Evolutionary conservation across 1,284 basidiomycete species (phyloP).

Genomic region (Wolfiporia cocos): DNA sequence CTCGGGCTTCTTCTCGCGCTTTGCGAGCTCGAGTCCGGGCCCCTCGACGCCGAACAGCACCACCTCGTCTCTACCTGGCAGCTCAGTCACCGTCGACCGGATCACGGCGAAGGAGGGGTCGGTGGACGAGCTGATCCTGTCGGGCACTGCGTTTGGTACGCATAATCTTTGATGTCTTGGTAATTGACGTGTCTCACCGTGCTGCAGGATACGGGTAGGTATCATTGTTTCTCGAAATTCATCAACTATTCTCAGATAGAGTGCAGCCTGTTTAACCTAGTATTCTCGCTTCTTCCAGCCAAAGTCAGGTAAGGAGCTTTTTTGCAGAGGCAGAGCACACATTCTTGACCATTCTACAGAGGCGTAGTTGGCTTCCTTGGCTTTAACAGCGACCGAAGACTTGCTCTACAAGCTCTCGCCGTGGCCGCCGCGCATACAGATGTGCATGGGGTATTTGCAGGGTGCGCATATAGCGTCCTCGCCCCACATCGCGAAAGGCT

Average conservation of each 20-base stretch:
- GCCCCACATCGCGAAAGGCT: neutral
- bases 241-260: too few relatives aligned
- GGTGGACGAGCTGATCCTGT: constrained; percentile 64
- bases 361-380: constrained; percentile 67
- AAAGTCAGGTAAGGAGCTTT: constrained; percentile 48
- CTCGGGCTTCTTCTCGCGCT: constrained; percentile 34
- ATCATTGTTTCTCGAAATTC: too few relatives aligned
- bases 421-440: constrained; percentile 61
- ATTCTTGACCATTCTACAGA: constrained; percentile 28
- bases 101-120: constrained; percentile 43
- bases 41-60: constrained; percentile 11
- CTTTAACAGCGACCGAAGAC: constrained; percentile 61
- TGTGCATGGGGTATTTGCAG: constrained; percentile 69
- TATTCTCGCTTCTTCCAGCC: constrained; percentile 68
- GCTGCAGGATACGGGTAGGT: constrained; percentile 24
- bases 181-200: neutral
- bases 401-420: constrained; percentile 62
- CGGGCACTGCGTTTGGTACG: constrained; percentile 69
- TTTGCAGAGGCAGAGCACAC: constrained; percentile 1
- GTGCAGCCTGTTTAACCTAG: constrained; percentile 70
- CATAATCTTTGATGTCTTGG: neutral
- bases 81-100: neutral
- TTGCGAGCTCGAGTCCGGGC: constrained; percentile 20
- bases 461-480: constrained; percentile 33
- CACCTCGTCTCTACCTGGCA: constrained; percentile 1